Conservation (phyloP, 345 rosid species). For the Salix udensis region DNA sequence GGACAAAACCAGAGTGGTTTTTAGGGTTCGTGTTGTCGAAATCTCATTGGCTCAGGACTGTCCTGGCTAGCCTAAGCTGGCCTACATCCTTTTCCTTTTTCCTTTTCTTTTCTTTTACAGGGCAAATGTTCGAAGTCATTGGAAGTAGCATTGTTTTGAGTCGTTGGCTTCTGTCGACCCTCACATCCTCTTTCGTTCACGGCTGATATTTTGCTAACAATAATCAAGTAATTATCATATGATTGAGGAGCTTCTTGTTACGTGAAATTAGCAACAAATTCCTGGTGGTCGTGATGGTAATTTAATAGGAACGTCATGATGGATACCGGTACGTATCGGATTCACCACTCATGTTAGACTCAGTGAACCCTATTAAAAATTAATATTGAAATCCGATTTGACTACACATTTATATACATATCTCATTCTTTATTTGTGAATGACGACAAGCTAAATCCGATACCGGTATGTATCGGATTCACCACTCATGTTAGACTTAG, state of each 20-base stretch:
- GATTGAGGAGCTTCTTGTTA: background rate
- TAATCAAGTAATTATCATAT: background rate
- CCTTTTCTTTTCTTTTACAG: background rate
- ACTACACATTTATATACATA: too few relatives aligned
- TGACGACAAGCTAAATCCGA: too few relatives aligned
- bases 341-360: too few relatives aligned
- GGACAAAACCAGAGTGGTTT: constrained; percentile 31
- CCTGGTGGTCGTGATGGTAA: background rate
- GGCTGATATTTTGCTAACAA: background rate
- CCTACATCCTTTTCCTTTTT: background rate
- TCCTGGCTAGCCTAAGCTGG: background rate
- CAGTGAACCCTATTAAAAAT: too few relatives aligned
- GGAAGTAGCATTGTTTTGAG: background rate
- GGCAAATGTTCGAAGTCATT: background rate
- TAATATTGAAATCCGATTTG: too few relatives aligned
- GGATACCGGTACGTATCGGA: too few relatives aligned
- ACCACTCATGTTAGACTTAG: too few relatives aligned
- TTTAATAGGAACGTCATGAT: too few relatives aligned
- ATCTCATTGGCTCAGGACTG: constrained; percentile 15
- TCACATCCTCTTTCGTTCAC: background rate
- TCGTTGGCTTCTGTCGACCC: background rate
- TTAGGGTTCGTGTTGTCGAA: constrained; percentile 25
- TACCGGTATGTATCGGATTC: too few relatives aligned
- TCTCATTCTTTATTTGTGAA: too few relatives aligned
- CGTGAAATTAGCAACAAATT: background rate